Percentiles rank a stretch among this genome's conserved stretches.
phyloP scores from a whole-genome alignment of 306 rosid genomes.

The Acacia confusa region DNA sequence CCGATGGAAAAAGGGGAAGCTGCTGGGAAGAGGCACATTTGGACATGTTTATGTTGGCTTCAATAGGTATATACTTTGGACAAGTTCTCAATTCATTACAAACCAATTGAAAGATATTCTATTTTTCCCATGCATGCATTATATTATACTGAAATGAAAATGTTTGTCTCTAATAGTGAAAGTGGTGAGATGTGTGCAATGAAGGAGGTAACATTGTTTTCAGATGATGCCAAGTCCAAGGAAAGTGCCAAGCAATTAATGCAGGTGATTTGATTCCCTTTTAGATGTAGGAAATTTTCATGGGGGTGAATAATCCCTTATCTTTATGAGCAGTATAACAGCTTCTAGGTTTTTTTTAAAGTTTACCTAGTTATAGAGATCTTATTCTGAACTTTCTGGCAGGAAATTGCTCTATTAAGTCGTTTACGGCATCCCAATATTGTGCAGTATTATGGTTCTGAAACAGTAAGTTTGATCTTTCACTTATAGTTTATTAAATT shows the following conservation, averaged over 20 bases:
- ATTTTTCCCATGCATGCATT: neutral
- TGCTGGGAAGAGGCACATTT: conserved; percentile 94
- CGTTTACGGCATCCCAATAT: conserved; percentile 96
- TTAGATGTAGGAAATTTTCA: conserved; percentile 11
- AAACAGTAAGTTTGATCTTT: conserved; percentile 64
- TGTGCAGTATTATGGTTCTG: conserved; percentile 93
- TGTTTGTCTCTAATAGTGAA: conserved; percentile 56
- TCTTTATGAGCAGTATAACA: conserved; percentile 16
- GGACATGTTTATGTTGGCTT: conserved; percentile 97
- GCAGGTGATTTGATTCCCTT: conserved; percentile 60
- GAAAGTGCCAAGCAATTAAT: conserved; percentile 94
- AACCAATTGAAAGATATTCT: neutral
- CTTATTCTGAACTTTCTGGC: conserved; percentile 41
- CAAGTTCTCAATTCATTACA: conserved; percentile 15
- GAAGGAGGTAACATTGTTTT: conserved; percentile 97
- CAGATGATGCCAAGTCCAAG: conserved; percentile 95
- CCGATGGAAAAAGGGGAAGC: conserved; percentile 97
- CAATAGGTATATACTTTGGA: conserved; percentile 60
- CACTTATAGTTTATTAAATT: conserved; percentile 13
- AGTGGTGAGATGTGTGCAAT: conserved; percentile 99
- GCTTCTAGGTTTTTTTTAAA: conserved; percentile 36
- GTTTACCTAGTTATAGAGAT: conserved; percentile 26
- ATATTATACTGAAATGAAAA: conserved; percentile 19
- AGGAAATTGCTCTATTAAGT: conserved; percentile 91
- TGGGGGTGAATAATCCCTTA: neutral